A percentile compares a stretch with the other conserved stretches of the same genome.
Conservation (phyloP, 176 grass and related monocot genomes). For the Oryza punctata region DNA sequence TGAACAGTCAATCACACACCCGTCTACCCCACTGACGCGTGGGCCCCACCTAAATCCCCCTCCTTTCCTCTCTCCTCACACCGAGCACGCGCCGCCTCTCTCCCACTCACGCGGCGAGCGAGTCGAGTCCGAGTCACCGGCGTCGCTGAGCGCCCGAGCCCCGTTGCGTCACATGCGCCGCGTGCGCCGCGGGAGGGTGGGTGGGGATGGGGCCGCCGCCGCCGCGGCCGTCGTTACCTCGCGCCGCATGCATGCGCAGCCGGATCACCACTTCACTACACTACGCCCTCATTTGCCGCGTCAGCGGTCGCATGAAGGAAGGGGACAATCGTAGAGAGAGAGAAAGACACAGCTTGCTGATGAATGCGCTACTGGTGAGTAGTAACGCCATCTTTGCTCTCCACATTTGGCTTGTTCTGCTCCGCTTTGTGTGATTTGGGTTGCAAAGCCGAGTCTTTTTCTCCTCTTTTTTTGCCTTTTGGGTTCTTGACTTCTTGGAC, state of each 20-base stretch:
- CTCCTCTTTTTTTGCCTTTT: constrained; percentile 25
- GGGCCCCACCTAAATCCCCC: constrained; percentile 29
- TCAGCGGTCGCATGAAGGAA: neutral
- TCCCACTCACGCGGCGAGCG: neutral
- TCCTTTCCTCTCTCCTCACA: neutral
- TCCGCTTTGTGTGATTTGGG: constrained; percentile 11
- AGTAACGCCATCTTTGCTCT: neutral
- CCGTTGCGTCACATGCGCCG: neutral
- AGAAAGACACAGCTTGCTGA: neutral
- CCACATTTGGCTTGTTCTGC: neutral
- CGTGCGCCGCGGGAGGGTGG: neutral
- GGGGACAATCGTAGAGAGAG: constrained; percentile 13
- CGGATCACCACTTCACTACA: too few species aligned
- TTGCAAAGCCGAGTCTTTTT: neutral
- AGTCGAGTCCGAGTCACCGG: too few species aligned
- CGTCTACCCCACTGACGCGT: too few species aligned
- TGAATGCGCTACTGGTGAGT: neutral
- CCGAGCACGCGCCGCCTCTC: neutral
- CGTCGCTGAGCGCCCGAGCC: neutral
- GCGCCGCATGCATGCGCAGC: too few species aligned
- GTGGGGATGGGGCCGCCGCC: too few species aligned
- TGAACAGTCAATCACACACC: neutral
- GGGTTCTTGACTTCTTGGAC: constrained; percentile 18
- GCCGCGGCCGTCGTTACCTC: too few species aligned
- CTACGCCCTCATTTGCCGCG: too few species aligned